phyloP scores from a whole-genome alignment of 768 basidiomycete genomes.

The Terana coerulea region DNA sequence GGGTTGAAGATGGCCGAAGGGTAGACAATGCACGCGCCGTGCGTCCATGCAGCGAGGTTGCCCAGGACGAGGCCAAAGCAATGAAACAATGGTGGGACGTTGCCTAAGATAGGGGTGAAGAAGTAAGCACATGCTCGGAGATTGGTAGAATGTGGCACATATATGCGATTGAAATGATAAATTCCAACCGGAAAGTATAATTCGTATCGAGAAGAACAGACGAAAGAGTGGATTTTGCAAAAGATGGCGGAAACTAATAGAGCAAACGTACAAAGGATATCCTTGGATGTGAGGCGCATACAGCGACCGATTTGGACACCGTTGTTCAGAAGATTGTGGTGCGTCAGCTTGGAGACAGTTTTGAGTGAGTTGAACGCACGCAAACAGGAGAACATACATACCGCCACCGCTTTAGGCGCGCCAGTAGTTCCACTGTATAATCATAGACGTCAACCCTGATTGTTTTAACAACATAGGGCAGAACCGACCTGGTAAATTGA shows the following conservation, averaged over 20 bases:
- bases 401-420: conserved; percentile 78
- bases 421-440: conserved; percentile 71
- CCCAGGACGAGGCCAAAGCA: conserved; percentile 87
- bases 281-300: conserved; percentile 64
- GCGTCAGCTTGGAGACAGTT: conserved; percentile 54
- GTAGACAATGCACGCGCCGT: conserved; percentile 73
- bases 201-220: too few relatives aligned
- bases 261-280: conserved; percentile 58
- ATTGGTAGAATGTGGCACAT: too few relatives aligned
- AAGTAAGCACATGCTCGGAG: too few relatives aligned
- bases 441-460: neutral
- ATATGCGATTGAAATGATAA: too few relatives aligned
- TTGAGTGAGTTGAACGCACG: neutral
- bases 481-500: conserved; percentile 74
- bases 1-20: conserved; percentile 65
- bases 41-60: conserved; percentile 74
- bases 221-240: too few relatives aligned
- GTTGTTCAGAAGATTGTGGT: conserved; percentile 78
- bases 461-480: neutral
- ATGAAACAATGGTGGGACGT: conserved; percentile 81
- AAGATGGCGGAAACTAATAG: neutral
- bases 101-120: conserved; percentile 37
- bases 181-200: too few relatives aligned
- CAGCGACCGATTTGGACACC: conserved; percentile 63
- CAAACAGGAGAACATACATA: conserved; percentile 30